These are phyloP conservation scores for Lecanicillium sp. DNA, from an alignment of 2,329 filamentous ascomycete genomes.

Conservation along the genomic window DNA sequence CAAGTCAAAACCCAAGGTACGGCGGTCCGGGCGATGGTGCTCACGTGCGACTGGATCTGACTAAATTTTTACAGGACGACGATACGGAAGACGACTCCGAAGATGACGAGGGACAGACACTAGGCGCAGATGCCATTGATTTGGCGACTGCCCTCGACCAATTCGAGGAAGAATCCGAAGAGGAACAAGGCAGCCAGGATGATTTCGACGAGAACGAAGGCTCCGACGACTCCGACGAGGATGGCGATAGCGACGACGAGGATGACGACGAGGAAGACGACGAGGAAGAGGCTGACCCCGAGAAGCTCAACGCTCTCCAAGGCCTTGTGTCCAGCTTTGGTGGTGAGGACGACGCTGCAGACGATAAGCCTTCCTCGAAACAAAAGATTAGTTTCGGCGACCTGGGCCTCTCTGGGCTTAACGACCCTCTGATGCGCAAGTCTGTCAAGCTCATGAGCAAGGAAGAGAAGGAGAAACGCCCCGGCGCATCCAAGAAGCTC, in stretches of 20 bases:
- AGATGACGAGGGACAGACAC: conserved; percentile 51
- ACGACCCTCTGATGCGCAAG: conserved; percentile 70
- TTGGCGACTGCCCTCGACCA: conserved; percentile 52
- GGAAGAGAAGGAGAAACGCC: conserved; percentile 46
- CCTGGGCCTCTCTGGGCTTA: conserved; percentile 62
- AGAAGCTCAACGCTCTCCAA: conserved; percentile 59
- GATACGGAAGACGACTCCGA: conserved; percentile 52
- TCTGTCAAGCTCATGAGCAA: conserved; percentile 69
- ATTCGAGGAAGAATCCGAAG: conserved; percentile 43
- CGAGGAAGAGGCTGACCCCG: conserved; percentile 47
- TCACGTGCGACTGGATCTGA: conserved; percentile 11
- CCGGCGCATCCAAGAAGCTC: conserved; percentile 57
- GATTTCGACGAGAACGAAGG: conserved; percentile 28
- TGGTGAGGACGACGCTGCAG: conserved; percentile 49
- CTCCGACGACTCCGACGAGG: conserved; percentile 35
- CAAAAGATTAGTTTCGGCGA: conserved; percentile 70
- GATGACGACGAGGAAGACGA: conserved; percentile 42
- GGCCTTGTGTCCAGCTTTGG: conserved; percentile 63
- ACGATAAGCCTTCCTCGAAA: conserved; percentile 40
- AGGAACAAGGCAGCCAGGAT: conserved; percentile 38
- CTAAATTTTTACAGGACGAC: conserved; percentile 35
- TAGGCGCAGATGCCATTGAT: conserved; percentile 55
- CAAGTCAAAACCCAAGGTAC: conserved; percentile 23
- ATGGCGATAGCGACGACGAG: conserved; percentile 44
- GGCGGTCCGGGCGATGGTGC: not conserved